Percentiles rank a stretch among this genome's conserved stretches.
phyloP scores from a whole-genome alignment of 2,329 filamentous ascomycete species.

The Drechmeria coniospora region DNA sequence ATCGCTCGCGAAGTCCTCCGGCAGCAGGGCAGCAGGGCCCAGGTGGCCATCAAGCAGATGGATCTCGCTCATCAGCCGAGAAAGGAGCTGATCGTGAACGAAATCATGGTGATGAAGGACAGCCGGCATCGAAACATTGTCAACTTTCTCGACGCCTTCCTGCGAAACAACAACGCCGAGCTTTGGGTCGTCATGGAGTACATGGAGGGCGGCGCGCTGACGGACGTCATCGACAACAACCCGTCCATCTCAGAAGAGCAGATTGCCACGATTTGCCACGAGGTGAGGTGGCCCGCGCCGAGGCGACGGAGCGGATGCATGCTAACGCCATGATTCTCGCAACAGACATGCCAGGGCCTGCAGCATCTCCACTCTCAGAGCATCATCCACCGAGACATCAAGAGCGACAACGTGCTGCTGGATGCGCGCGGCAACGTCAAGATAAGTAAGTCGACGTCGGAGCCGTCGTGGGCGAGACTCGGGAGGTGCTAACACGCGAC shows the following conservation, averaged over 20 bases:
- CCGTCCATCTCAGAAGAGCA: conserved; percentile 86
- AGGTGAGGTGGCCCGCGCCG: conserved; percentile 58
- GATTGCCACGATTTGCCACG: conserved; percentile 90
- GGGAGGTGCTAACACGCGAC: conserved; percentile 17
- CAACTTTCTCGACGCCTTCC: conserved; percentile 93
- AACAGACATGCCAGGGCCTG: conserved; percentile 86
- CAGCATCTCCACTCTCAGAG: conserved; percentile 90
- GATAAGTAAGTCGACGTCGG: conserved; percentile 54
- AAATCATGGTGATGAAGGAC: conserved; percentile 99
- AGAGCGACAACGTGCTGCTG: conserved; percentile 94
- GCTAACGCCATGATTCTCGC: conserved; percentile 8
- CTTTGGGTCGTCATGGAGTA: conserved; percentile 99
- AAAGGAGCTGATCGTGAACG: conserved; percentile 97
- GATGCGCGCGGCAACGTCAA: conserved; percentile 94
- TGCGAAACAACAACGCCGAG: conserved; percentile 86
- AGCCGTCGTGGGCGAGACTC: not conserved
- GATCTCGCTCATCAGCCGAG: conserved; percentile 91
- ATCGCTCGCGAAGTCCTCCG: conserved; percentile 66
- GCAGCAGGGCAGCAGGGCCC: conserved; percentile 63
- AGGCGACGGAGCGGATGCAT: not conserved
- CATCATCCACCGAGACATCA: conserved; percentile 98
- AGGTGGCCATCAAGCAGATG: conserved; percentile 99
- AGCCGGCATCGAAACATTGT: conserved; percentile 97
- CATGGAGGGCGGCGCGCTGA: conserved; percentile 96
- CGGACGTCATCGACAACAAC: conserved; percentile 98